Percentiles rank a stretch among this genome's conserved stretches.
phyloP scores from a whole-genome alignment of 768 basidiomycete species.

The Rhizopogon vulgaris region DNA sequence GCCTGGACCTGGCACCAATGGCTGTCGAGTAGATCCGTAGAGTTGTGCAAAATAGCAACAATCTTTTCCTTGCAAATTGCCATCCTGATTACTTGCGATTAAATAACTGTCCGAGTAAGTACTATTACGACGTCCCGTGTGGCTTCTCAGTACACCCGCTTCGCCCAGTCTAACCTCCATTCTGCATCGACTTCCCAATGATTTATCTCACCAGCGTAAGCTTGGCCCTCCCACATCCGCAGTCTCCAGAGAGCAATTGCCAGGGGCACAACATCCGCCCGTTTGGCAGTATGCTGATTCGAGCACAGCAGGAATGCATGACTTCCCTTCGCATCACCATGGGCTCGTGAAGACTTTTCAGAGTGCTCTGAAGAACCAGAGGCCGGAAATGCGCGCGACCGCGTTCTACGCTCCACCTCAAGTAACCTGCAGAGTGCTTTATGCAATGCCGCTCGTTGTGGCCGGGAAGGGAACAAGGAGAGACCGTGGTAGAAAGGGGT shows the following conservation, averaged over 20 bases:
- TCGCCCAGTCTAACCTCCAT: slow-evolving; percentile 16
- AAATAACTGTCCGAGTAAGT: not conserved
- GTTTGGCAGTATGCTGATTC: slow-evolving; percentile 37
- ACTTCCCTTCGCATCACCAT: slow-evolving; percentile 42
- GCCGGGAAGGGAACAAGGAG: slow-evolving; percentile 52
- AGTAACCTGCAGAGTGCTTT: slow-evolving; percentile 42
- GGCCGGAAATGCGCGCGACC: slow-evolving; percentile 6
- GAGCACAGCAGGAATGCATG: slow-evolving; percentile 67
- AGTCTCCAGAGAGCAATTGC: slow-evolving; percentile 76
- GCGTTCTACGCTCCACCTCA: slow-evolving; percentile 35
- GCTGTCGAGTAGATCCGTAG: slow-evolving; percentile 30
- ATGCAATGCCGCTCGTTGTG: slow-evolving; percentile 58
- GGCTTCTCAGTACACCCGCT: slow-evolving; percentile 1
- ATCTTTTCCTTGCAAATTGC: not conserved
- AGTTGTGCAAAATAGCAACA: not conserved
- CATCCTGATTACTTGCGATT: not conserved
- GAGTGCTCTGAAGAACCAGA: not conserved
- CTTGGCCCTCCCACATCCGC: slow-evolving; percentile 64
- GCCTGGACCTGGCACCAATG: slow-evolving; percentile 33
- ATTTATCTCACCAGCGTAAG: slow-evolving; percentile 12
- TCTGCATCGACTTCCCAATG: slow-evolving; percentile 36
- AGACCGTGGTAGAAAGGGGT: slow-evolving; percentile 69
- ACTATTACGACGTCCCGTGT: not conserved
- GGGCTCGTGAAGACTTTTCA: slow-evolving; percentile 1
- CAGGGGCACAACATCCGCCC: slow-evolving; percentile 57